A percentile compares a stretch with the other conserved stretches of the same genome.
These are phyloP conservation scores for Paramecium biaurelia DNA, from an alignment of 73 alveolate species.

Conservation along the genomic window DNA sequence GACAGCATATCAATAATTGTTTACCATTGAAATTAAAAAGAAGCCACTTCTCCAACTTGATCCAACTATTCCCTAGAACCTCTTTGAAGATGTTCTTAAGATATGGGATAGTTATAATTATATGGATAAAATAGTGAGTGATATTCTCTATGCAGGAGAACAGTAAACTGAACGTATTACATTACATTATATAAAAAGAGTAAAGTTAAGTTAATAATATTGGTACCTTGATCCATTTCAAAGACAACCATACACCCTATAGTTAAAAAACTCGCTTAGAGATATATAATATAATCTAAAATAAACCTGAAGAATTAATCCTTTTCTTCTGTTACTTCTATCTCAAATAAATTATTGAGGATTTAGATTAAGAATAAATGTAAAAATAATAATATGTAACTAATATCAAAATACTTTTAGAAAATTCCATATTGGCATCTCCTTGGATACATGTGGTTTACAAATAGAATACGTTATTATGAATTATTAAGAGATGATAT, in stretches of 20 bases:
- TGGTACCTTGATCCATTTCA: constrained; percentile 43
- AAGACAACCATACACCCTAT: constrained; percentile 16
- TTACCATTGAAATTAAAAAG: constrained; percentile 3
- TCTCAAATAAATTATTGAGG: constrained; percentile 23
- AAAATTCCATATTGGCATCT: constrained; percentile 48
- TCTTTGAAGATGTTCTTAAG: constrained; percentile 10
- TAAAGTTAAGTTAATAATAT: background rate
- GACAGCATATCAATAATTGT: constrained; percentile 37
- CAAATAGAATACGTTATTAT: constrained; percentile 12
- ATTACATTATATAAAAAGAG: background rate
- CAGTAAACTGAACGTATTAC: background rate
- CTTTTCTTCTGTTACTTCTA: constrained; percentile 25
- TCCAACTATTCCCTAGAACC: background rate
- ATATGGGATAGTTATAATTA: constrained; percentile 44
- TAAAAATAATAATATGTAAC: constrained; percentile 21
- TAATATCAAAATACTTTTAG: background rate
- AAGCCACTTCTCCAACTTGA: constrained; percentile 13
- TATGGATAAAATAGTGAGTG: constrained; percentile 46
- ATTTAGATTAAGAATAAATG: constrained; percentile 13
- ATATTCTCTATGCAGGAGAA: background rate
- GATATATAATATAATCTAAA: background rate
- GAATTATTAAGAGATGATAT: background rate
- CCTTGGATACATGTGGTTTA: constrained; percentile 37
- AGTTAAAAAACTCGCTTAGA: background rate
- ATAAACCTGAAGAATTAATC: background rate